These are phyloP conservation scores for Monoraphidium neglectum DNA, from an alignment of 139 green algal species.

Conservation along the genomic window DNA sequence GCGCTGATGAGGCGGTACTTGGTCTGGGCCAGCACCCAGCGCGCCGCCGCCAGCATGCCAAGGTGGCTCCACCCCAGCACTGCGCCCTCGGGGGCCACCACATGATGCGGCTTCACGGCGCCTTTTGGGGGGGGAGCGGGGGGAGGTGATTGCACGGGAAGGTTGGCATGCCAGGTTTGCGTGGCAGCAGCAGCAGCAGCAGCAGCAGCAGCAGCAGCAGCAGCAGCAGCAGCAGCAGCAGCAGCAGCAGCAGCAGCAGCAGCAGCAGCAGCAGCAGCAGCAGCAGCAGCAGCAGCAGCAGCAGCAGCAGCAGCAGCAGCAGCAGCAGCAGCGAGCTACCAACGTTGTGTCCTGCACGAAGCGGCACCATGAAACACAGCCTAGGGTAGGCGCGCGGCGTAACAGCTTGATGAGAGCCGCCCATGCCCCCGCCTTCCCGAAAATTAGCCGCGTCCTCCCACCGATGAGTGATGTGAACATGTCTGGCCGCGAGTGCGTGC, in stretches of 20 bases:
- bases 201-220: not conserved
- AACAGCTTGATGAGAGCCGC: too few relatives aligned
- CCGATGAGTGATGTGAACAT: constrained; percentile 79
- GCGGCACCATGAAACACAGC: not conserved
- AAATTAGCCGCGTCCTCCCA: constrained; percentile 19
- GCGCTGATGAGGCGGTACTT: constrained; percentile 37
- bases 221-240: not conserved
- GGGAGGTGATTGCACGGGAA: not conserved
- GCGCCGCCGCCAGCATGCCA: constrained; percentile 88
- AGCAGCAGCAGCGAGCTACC: not conserved
- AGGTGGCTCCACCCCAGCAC: constrained; percentile 86
- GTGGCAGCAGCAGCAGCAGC: not conserved
- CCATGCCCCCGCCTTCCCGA: too few relatives aligned
- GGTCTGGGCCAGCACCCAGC: constrained; percentile 67
- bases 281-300: too few relatives aligned
- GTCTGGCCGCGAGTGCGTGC: constrained; percentile 84
- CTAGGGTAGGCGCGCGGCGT: too few relatives aligned
- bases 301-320: not conserved
- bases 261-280: too few relatives aligned
- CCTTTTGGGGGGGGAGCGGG: constrained; percentile 22
- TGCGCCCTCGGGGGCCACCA: constrained; percentile 51
- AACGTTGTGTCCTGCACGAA: not conserved
- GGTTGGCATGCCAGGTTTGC: not conserved
- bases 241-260: not conserved
- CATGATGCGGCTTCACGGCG: constrained; percentile 84